Percentiles rank a stretch among this genome's conserved stretches.
Conservation (phyloP, 345 rosid species). For the Hibiscus syriacus region DNA sequence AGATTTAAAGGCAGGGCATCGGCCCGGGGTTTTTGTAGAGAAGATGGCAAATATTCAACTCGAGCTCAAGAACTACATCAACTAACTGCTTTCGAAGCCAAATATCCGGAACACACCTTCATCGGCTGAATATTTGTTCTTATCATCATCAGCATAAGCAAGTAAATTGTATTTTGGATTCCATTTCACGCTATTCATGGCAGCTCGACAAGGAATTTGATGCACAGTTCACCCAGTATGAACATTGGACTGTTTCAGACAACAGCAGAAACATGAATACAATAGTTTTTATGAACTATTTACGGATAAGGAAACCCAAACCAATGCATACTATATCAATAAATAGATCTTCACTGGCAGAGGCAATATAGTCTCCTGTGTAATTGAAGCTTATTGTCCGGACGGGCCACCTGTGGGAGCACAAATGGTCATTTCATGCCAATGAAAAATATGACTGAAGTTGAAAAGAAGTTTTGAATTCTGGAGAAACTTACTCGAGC, state of each 20-base stretch:
- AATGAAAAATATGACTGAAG: background rate
- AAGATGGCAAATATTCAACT: background rate
- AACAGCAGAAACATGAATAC: slow-evolving; percentile 52
- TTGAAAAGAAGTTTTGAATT: background rate
- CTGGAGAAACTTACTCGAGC: slow-evolving; percentile 6
- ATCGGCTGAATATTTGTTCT: slow-evolving; percentile 82
- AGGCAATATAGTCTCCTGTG: slow-evolving; percentile 64
- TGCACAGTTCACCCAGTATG: slow-evolving; percentile 78
- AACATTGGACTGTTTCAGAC: slow-evolving; percentile 68
- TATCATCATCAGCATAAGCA: slow-evolving; percentile 97
- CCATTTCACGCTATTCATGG: slow-evolving; percentile 99
- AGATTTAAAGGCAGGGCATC: too few species aligned
- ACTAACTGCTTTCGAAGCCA: slow-evolving; percentile 60
- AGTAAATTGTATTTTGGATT: slow-evolving; percentile 88
- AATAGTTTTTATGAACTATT: background rate
- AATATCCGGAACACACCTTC: slow-evolving; percentile 91
- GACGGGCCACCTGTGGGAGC: slow-evolving; percentile 3
- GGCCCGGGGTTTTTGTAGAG: background rate
- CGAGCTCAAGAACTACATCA: background rate
- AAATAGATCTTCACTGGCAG: slow-evolving; percentile 8
- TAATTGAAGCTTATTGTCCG: slow-evolving; percentile 8
- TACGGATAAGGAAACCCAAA: background rate
- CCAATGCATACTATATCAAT: slow-evolving; percentile 9
- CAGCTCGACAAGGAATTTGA: slow-evolving; percentile 91
- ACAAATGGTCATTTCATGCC: background rate